Evolutionary conservation across 2,329 filamentous ascomycete genomes (phyloP).

Genomic region (Hypoxylon sp.): DNA sequence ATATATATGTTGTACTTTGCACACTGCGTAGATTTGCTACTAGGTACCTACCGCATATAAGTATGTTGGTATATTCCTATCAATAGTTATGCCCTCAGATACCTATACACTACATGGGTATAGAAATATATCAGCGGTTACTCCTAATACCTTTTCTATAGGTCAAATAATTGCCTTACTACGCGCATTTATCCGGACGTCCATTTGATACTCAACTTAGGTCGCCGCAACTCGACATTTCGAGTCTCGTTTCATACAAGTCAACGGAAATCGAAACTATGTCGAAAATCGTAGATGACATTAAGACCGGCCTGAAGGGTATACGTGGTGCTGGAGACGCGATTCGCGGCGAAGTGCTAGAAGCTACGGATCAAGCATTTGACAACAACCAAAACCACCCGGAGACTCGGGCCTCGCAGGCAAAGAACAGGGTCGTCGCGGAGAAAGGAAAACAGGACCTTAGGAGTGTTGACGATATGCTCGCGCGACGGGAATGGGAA

Average conservation of each 20-base stretch:
- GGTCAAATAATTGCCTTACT: background rate
- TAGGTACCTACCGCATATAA: too few species aligned
- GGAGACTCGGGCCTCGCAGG: conserved; percentile 44
- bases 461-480: conserved; percentile 45
- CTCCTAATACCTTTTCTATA: background rate
- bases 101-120: too few species aligned
- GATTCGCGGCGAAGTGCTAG: conserved; percentile 52
- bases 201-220: background rate
- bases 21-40: too few species aligned
- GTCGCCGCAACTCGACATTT: background rate
- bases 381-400: conserved; percentile 50
- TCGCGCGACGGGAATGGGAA: conserved; percentile 48
- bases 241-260: background rate
- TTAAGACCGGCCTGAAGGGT: conserved; percentile 54
- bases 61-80: too few species aligned
- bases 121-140: background rate
- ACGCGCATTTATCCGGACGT: background rate
- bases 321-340: conserved; percentile 53
- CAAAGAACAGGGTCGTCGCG: conserved; percentile 47
- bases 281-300: conserved; percentile 53
- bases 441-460: conserved; percentile 51
- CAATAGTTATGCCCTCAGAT: too few species aligned
- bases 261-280: conserved; percentile 40
- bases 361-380: conserved; percentile 51
- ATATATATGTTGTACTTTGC: too few species aligned